These are phyloP conservation scores for Ceratopteris richardii DNA, from an alignment of 75 land plant species.

Conservation along the genomic window DNA sequence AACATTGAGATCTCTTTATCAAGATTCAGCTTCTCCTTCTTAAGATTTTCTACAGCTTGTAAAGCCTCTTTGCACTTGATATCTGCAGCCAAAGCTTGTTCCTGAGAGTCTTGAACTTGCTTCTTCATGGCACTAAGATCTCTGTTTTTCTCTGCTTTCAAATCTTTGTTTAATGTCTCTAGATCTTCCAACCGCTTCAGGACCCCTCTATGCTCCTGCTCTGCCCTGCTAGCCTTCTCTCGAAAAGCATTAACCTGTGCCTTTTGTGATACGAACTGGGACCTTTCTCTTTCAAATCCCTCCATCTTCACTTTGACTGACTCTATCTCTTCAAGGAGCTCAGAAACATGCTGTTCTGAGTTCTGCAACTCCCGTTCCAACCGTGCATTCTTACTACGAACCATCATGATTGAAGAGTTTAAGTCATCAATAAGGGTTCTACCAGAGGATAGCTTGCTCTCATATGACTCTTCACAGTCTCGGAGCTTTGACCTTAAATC, in stretches of 20 bases:
- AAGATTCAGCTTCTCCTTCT: constrained; percentile 11
- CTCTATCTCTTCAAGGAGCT: constrained; percentile 1
- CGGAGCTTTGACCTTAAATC: background rate
- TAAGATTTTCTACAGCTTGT: constrained; percentile 12
- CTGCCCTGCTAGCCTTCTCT: background rate
- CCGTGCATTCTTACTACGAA: constrained; percentile 2
- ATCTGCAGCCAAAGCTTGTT: background rate
- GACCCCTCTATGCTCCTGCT: background rate
- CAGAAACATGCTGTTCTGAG: background rate
- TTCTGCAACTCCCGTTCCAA: constrained; percentile 1
- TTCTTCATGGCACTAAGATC: background rate
- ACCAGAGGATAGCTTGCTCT: background rate
- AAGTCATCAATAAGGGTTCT: constrained; percentile 6
- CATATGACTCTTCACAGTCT: constrained; percentile 5
- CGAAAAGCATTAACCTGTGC: background rate
- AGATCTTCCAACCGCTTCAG: background rate
- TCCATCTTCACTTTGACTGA: background rate
- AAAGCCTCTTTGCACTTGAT: background rate
- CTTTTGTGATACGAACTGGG: constrained; percentile 1
- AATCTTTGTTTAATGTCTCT: background rate
- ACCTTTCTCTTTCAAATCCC: constrained; percentile 1
- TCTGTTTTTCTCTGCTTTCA: background rate
- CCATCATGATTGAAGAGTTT: constrained; percentile 1
- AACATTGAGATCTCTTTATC: constrained; percentile 5
- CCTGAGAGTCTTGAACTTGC: background rate